Conservation (phyloP, 2,329 filamentous ascomycete genomes). For the Aspergillus ochraceus region DNA sequence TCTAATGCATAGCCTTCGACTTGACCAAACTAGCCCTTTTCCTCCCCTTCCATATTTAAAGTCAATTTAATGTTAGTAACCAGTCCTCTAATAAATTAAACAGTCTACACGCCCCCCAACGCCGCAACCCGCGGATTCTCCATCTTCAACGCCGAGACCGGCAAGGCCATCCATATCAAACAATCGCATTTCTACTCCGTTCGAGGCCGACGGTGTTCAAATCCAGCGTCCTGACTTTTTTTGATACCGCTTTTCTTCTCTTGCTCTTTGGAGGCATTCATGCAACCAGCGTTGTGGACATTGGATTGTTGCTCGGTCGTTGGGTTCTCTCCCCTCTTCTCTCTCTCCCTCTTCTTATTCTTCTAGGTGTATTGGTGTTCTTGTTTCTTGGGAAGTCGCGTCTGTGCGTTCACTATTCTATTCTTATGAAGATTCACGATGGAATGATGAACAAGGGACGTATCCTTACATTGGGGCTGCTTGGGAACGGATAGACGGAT, state of each 20-base stretch:
- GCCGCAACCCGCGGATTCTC: slow-evolving; percentile 79
- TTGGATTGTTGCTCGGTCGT: not conserved
- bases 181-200: slow-evolving; percentile 73
- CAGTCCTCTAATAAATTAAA: not conserved
- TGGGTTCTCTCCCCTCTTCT: not conserved
- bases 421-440: not conserved
- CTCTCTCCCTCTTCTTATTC: too few species aligned
- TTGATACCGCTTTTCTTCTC: too few species aligned
- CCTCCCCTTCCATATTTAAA: too few species aligned
- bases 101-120: slow-evolving; percentile 83
- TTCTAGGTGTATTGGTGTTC: not conserved
- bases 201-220: slow-evolving; percentile 40
- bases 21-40: not conserved
- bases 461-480: not conserved
- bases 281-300: not conserved
- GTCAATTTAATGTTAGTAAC: not conserved
- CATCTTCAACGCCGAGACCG: slow-evolving; percentile 76
- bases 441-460: not conserved
- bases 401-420: not conserved
- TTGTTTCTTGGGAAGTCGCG: not conserved
- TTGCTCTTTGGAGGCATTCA: too few species aligned
- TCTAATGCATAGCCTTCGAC: not conserved
- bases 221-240: not conserved
- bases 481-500: not conserved
- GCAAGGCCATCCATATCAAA: slow-evolving; percentile 68